Evolutionary conservation across 495 filamentous ascomycete genomes (phyloP).

Genomic region (Lophiotrema nucula): DNA sequence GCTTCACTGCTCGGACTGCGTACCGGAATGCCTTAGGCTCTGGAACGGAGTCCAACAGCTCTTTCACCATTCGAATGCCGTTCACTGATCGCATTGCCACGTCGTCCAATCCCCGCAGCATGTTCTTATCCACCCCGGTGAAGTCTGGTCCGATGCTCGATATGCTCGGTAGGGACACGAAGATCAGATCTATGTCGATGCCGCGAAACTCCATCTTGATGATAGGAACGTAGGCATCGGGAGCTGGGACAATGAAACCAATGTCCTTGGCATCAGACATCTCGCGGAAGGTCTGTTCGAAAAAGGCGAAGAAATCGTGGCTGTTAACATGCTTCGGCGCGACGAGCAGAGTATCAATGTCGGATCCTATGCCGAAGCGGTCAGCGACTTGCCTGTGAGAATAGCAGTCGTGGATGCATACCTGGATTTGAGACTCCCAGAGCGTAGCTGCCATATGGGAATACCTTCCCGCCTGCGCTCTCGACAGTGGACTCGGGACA

Average conservation of each 20-base stretch:
- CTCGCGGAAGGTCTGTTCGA: conserved; percentile 71
- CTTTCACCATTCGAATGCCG: conserved; percentile 87
- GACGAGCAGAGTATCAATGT: conserved; percentile 94
- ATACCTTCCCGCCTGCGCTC: conserved; percentile 81
- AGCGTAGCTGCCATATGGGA: conserved; percentile 91
- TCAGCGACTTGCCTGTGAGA: background rate
- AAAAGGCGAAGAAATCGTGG: conserved; percentile 87
- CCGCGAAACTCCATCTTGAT: conserved; percentile 90
- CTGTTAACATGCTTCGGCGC: conserved; percentile 81
- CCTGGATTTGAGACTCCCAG: conserved; percentile 90
- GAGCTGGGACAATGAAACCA: conserved; percentile 79
- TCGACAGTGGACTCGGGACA: conserved; percentile 73
- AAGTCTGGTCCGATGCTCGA: conserved; percentile 70
- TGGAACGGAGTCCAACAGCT: conserved; percentile 84
- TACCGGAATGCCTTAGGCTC: conserved; percentile 83
- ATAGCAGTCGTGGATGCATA: conserved; percentile 42
- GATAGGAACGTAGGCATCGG: conserved; percentile 88
- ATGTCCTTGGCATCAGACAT: conserved; percentile 75
- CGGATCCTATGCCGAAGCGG: conserved; percentile 63
- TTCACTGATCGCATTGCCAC: conserved; percentile 84
- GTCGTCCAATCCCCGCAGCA: conserved; percentile 83
- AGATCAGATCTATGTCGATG: conserved; percentile 94
- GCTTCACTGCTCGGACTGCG: conserved; percentile 85
- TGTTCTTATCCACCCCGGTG: conserved; percentile 73
- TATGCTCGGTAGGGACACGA: conserved; percentile 66